phyloP scores from a whole-genome alignment of 2,329 filamentous ascomycete species.

The Penicillium sp. region DNA sequence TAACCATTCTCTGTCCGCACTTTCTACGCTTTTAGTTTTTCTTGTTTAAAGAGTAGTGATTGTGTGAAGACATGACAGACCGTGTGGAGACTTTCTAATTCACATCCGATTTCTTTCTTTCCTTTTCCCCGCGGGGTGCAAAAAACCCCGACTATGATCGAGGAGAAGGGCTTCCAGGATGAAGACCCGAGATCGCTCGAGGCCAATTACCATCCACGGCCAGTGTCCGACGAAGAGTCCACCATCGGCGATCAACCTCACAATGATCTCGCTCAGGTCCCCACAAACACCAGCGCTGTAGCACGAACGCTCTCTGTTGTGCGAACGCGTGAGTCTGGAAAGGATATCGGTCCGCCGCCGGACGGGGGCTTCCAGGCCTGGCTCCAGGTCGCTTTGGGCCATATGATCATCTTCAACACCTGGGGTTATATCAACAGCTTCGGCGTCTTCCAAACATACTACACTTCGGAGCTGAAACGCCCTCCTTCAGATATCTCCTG shows the following conservation, averaged over 20 bases:
- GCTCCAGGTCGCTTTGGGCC: conserved; percentile 51
- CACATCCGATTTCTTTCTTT: not conserved
- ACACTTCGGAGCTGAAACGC: conserved; percentile 40
- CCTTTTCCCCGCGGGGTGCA: not conserved
- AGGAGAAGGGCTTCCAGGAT: conserved; percentile 6
- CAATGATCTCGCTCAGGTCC: conserved; percentile 20
- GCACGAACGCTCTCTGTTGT: conserved; percentile 34
- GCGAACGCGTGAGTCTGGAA: conserved; percentile 36
- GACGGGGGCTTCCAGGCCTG: conserved; percentile 55
- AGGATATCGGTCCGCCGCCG: conserved; percentile 38
- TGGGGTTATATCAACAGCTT: conserved; percentile 55
- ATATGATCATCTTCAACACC: conserved; percentile 55
- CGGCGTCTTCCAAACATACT: conserved; percentile 54
- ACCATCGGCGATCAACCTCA: conserved; percentile 5
- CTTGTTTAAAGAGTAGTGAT: not conserved
- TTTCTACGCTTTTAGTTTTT: not conserved
- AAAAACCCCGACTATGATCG: conserved; percentile 2
- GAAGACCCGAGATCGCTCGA: conserved; percentile 3
- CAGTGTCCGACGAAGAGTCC: conserved; percentile 19
- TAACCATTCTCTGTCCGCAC: not conserved
- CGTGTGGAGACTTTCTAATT: not conserved
- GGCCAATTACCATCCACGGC: conserved; percentile 1
- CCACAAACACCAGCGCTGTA: conserved; percentile 27
- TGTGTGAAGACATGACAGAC: conserved; percentile 4
- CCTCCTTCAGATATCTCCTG: conserved; percentile 50